These are phyloP conservation scores for Zychaea mexicana DNA, from an alignment of 371 early-diverging fungal genomes.

Conservation along the genomic window DNA sequence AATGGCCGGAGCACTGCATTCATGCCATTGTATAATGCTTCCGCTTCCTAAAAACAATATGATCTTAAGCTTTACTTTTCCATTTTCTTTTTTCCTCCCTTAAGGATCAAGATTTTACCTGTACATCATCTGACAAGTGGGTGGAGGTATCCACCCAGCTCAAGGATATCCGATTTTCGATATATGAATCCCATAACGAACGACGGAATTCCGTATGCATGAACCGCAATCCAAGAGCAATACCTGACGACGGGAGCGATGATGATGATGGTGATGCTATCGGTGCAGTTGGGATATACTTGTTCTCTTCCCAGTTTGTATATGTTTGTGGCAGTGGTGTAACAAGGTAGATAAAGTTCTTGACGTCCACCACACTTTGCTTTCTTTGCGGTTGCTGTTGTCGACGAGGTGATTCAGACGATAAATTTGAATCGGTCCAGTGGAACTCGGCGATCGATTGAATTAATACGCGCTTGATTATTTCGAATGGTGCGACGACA, in stretches of 20 bases:
- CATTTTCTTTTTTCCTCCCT: background rate
- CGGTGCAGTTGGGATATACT: too few relatives aligned
- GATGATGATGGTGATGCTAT: background rate
- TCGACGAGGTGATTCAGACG: conserved; percentile 11
- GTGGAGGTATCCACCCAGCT: conserved; percentile 7
- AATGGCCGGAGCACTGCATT: conserved; percentile 3
- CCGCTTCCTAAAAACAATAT: background rate
- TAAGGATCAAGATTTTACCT: background rate
- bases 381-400: background rate
- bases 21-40: background rate
- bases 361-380: conserved; percentile 6
- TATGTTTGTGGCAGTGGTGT: conserved; percentile 7
- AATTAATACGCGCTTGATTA: conserved; percentile 1
- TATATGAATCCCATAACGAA: conserved; percentile 12
- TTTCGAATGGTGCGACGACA: background rate
- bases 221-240: background rate
- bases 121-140: background rate
- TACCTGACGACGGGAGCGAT: too few relatives aligned
- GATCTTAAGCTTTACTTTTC: conserved; percentile 13
- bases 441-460: conserved; percentile 13
- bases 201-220: conserved; percentile 10
- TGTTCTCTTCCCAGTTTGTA: background rate
- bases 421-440: conserved; percentile 8
- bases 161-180: conserved; percentile 11
- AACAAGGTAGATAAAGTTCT: conserved; percentile 12